phyloP scores from a whole-genome alignment of 2,329 filamentous ascomycete genomes.

The Neonectria neomacrospora region DNA sequence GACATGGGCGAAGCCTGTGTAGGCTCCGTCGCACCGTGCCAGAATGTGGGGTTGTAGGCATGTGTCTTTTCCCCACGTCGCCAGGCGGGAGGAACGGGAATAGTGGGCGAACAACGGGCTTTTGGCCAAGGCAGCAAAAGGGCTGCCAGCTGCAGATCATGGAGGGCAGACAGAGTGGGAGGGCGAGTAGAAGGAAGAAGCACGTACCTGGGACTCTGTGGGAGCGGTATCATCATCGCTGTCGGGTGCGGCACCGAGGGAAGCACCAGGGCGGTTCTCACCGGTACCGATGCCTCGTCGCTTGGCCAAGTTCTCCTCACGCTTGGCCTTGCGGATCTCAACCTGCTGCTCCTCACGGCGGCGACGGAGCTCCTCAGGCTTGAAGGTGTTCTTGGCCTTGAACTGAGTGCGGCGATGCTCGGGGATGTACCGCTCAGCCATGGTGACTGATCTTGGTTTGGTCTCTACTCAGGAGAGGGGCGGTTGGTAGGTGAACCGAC shows the following conservation, averaged over 20 bases:
- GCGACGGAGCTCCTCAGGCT: constrained; percentile 97
- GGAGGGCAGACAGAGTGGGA: constrained; percentile 13
- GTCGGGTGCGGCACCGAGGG: constrained; percentile 88
- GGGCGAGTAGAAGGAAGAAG: constrained; percentile 24
- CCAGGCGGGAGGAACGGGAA: constrained; percentile 36
- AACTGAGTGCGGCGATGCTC: constrained; percentile 99
- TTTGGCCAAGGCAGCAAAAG: constrained; percentile 18
- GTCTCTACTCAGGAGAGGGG: constrained; percentile 29
- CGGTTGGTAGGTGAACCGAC: constrained; percentile 39
- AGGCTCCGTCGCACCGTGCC: constrained; percentile 31
- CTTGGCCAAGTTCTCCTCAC: constrained; percentile 99
- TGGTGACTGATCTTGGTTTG: constrained; percentile 62
- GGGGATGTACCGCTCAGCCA: constrained; percentile 99
- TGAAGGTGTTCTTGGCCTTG: constrained; percentile 99
- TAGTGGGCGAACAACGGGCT: constrained; percentile 26
- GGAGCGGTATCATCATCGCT: constrained; percentile 97
- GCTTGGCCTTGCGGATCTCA: constrained; percentile 98
- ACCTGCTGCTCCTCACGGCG: constrained; percentile 99
- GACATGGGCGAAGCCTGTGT: constrained; percentile 26
- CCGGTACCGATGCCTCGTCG: constrained; percentile 90
- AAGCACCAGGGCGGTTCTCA: constrained; percentile 82
- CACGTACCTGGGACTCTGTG: constrained; percentile 90
- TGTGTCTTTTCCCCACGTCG: constrained; percentile 49
- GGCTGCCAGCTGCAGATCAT: background rate
- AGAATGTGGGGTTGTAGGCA: constrained; percentile 49